These are phyloP conservation scores for Umbelopsis sp. DNA, from an alignment of 192 early-diverging fungal species.

Conservation along the genomic window DNA sequence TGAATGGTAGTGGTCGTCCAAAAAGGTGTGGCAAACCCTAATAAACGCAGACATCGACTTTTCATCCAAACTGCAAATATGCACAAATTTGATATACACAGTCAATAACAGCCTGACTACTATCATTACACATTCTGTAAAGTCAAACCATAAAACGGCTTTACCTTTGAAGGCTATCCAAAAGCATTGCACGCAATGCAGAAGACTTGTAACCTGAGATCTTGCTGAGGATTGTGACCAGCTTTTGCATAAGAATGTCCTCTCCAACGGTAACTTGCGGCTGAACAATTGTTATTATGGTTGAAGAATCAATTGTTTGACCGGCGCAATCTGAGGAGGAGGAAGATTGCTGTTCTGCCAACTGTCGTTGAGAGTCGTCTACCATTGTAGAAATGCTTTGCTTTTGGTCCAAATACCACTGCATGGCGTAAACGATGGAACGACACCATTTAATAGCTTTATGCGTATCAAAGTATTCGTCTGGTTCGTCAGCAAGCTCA, in stretches of 20 bases:
- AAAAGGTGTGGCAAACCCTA: conserved; percentile 27
- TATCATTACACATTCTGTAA: neutral
- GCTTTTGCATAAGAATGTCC: conserved; percentile 1
- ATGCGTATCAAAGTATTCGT: conserved; percentile 4
- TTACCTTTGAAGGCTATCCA: conserved; percentile 5
- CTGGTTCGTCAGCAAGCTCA: neutral
- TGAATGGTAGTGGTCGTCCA: conserved; percentile 39
- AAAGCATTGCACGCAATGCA: neutral
- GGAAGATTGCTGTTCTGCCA: neutral
- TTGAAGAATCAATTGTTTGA: neutral
- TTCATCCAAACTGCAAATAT: conserved; percentile 17
- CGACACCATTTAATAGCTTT: conserved; percentile 20
- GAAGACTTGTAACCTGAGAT: conserved; percentile 4
- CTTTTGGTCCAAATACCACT: conserved; percentile 16
- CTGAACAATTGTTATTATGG: neutral
- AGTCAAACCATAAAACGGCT: neutral
- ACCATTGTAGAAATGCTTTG: neutral
- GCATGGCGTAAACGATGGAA: conserved; percentile 3
- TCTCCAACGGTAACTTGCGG: neutral
- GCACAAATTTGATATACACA: neutral
- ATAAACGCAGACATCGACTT: conserved; percentile 21
- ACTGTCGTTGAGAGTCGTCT: neutral
- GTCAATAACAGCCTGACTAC: neutral
- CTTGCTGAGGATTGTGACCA: neutral
- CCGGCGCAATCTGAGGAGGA: neutral